Base-by-base conservation (phyloP, 805 yeast species). In the Wickerhamiella allomyrinae region DNA sequence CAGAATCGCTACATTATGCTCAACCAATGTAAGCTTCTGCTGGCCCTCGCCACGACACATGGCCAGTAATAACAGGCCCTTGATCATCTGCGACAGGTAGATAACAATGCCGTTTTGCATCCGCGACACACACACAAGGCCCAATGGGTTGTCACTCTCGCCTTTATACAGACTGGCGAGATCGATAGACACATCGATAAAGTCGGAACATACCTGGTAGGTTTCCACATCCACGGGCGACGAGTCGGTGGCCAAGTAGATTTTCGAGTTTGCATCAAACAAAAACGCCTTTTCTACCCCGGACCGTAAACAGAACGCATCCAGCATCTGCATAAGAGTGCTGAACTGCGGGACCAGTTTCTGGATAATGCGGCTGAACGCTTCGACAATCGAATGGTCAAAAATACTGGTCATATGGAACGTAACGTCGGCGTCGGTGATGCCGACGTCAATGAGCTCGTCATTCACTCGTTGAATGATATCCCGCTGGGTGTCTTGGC, bases 161-260 rank as follows among this genome's bases (percentile, higher is more conserved):
- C 42, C 34, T 11, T 52, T 48, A 49, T 66, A 66, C 21, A 66
- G 55, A 10, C 47, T 47, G 52, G 84, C 87, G 49, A 91, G 63
- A 56, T 91, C 97, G 20, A 86, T 79, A 3, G 95, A 79, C 13
- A 89, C 91, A 59, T 91, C 97, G 37, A 91, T 89, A 56, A 91
- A 91, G 56, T 91, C 97, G 0, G 96, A 93, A 60, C 97, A 91
- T 2, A 89, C 94, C 58, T 91, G 96, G 58, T 91, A 91, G 0
- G 93, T 83, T 56, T 86, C 94, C 33, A 85, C 80, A 61, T 89
- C 97, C 31, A 89, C 95, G 0, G 97, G 96, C 2, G 87, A 77
- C 0, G 95, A 82, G 59, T 91, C 98, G 0, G 97, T 89, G 5
- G 96, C 95, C 39, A 89, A 86, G 57, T 89, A 91, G 17, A 91